Evolutionary conservation across 1,139 yeast genomes (phyloP).

Genomic region (Hyphopichia pseudoburtonii): DNA sequence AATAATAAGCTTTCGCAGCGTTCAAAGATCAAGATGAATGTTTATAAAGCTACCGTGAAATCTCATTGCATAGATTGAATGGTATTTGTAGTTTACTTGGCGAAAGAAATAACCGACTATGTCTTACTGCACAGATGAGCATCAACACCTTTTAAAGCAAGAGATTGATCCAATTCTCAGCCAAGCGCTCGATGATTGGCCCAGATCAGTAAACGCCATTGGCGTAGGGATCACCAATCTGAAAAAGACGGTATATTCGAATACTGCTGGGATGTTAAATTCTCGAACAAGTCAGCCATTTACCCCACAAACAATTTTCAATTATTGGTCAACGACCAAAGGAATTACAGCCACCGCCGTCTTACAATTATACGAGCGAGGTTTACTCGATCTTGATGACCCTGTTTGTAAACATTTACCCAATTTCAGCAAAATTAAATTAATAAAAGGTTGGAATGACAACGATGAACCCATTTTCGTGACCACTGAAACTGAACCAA

Average conservation of each 20-base stretch:
- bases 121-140: too few species aligned
- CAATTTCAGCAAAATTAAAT: constrained; percentile 13
- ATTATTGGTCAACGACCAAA: constrained; percentile 15
- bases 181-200: constrained; percentile 2
- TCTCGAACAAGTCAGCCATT: constrained; percentile 6
- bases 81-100: too few species aligned
- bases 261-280: constrained; percentile 12
- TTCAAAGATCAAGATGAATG: too few species aligned
- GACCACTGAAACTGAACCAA: constrained; percentile 12
- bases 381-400: constrained; percentile 16
- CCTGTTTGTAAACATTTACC: constrained; percentile 20
- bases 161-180: constrained; percentile 1
- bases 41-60: too few species aligned
- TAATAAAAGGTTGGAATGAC: constrained; percentile 13
- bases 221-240: constrained; percentile 17
- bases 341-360: constrained; percentile 18
- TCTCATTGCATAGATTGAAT: too few species aligned
- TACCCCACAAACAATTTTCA: constrained; percentile 10
- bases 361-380: constrained; percentile 18
- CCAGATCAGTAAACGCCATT: constrained; percentile 10
- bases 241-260: constrained; percentile 13
- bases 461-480: constrained; percentile 13
- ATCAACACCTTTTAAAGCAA: not conserved
- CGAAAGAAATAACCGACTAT: too few species aligned
- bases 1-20: too few species aligned